A percentile compares a stretch with the other conserved stretches of the same genome.
These are phyloP conservation scores for Boletus rubescentipes DNA, from an alignment of 768 basidiomycete genomes.

Conservation along the genomic window DNA sequence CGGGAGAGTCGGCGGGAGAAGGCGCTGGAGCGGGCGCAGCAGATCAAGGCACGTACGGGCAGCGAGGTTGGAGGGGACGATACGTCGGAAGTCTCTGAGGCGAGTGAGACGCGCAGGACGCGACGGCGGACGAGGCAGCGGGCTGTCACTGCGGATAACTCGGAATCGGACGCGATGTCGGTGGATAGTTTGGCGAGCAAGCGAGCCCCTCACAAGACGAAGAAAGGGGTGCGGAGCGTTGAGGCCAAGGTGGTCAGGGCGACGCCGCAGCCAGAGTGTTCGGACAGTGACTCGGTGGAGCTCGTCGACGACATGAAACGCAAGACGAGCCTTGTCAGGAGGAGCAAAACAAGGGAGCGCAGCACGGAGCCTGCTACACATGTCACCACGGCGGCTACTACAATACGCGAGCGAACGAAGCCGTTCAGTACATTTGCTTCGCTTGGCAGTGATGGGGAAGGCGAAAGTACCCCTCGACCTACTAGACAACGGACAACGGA, in stretches of 20 bases:
- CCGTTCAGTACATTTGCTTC: background rate
- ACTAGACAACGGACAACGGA: background rate
- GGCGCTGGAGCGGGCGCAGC: conserved; percentile 23
- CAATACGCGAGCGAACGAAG: background rate
- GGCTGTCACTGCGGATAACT: conserved; percentile 1
- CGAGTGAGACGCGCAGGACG: conserved; percentile 1
- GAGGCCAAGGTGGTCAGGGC: background rate
- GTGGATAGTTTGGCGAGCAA: conserved; percentile 22
- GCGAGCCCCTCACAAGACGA: conserved; percentile 5
- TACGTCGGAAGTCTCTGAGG: conserved; percentile 6
- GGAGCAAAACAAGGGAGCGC: background rate
- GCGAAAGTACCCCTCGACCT: conserved; percentile 29
- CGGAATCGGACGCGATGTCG: conserved; percentile 31
- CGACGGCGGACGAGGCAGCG: conserved; percentile 1
- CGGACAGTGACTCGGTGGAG: conserved; percentile 7
- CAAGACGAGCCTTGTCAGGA: background rate
- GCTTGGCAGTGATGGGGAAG: conserved; percentile 9
- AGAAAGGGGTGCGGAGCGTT: background rate
- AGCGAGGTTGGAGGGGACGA: background rate
- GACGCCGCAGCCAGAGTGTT: background rate
- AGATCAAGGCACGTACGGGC: conserved; percentile 2
- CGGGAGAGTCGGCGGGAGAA: conserved; percentile 19
- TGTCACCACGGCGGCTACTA: background rate
- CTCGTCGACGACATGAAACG: background rate
- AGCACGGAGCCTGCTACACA: background rate